phyloP scores from a whole-genome alignment of 495 filamentous ascomycete species.

The Parachaetomium inaequale region DNA sequence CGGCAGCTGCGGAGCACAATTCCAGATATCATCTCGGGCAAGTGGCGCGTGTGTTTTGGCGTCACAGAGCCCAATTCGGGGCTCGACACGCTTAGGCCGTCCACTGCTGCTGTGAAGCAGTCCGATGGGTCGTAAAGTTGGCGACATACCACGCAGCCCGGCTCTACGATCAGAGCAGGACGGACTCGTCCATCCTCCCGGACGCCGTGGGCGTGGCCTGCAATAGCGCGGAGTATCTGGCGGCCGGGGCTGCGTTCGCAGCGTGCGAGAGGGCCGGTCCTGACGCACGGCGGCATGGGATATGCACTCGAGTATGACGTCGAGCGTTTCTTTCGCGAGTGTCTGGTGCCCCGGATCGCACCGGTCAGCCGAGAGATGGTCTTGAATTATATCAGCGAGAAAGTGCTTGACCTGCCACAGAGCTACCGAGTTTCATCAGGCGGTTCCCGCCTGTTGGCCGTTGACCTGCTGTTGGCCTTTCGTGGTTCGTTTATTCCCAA shows the following conservation, averaged over 20 bases:
- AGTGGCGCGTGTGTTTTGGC: conserved; percentile 68
- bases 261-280: background rate
- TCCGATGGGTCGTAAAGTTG: conserved; percentile 7
- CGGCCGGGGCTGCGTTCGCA: background rate
- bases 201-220: too few relatives aligned
- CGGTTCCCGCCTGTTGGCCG: too few relatives aligned
- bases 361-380: background rate
- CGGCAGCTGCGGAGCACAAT: conserved; percentile 60
- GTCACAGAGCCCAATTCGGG: conserved; percentile 65
- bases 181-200: too few relatives aligned
- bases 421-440: too few relatives aligned
- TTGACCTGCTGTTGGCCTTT: background rate
- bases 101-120: conserved; percentile 54
- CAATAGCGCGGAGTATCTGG: background rate
- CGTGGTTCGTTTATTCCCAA: background rate
- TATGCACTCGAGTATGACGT: background rate
- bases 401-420: conserved; percentile 56
- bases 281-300: background rate
- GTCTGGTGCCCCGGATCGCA: too few relatives aligned
- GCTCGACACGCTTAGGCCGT: conserved; percentile 66
- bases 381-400: conserved; percentile 42
- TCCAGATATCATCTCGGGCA: conserved; percentile 64
- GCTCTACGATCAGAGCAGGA: background rate
- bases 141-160: background rate
- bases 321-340: too few relatives aligned